A percentile compares a stretch with the other conserved stretches of the same genome.
These are phyloP conservation scores for Pseudevernia furfuracea DNA, from an alignment of 495 filamentous ascomycete species.

Conservation along the genomic window DNA sequence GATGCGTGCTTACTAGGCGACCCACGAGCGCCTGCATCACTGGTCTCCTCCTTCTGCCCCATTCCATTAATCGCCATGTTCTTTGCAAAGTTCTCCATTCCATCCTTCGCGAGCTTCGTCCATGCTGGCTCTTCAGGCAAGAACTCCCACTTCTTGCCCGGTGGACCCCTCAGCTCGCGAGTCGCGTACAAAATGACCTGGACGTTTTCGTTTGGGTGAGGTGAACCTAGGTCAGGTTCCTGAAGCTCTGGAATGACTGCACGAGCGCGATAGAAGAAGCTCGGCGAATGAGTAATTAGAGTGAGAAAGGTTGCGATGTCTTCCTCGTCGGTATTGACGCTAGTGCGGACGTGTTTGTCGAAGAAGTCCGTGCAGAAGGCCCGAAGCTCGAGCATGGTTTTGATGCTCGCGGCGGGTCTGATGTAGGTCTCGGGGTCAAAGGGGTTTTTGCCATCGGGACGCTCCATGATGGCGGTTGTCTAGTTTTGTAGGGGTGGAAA, in stretches of 20 bases:
- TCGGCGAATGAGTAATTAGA: background rate
- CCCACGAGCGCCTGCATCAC: background rate
- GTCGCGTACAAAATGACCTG: background rate
- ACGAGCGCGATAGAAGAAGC: conserved; percentile 11
- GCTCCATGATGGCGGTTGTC: background rate
- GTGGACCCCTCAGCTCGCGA: background rate
- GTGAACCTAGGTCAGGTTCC: background rate
- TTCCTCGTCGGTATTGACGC: background rate
- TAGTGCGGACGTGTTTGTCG: conserved; percentile 1
- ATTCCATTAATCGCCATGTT: background rate
- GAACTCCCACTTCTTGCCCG: conserved; percentile 4
- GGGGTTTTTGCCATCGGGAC: background rate
- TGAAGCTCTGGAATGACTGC: conserved; percentile 17
- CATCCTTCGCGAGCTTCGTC: conserved; percentile 9
- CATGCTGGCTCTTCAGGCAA: conserved; percentile 11
- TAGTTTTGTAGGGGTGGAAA: background rate
- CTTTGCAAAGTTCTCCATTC: background rate
- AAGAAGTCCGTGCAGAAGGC: background rate
- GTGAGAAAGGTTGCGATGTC: background rate
- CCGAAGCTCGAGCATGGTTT: background rate
- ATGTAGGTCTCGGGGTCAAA: background rate
- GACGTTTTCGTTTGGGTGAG: background rate
- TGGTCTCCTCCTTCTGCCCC: background rate
- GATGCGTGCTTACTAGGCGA: background rate
- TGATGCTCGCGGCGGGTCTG: background rate